These are phyloP conservation scores for Kodamaea lidongshanica DNA, from an alignment of 805 yeast genomes.

Conservation along the genomic window DNA sequence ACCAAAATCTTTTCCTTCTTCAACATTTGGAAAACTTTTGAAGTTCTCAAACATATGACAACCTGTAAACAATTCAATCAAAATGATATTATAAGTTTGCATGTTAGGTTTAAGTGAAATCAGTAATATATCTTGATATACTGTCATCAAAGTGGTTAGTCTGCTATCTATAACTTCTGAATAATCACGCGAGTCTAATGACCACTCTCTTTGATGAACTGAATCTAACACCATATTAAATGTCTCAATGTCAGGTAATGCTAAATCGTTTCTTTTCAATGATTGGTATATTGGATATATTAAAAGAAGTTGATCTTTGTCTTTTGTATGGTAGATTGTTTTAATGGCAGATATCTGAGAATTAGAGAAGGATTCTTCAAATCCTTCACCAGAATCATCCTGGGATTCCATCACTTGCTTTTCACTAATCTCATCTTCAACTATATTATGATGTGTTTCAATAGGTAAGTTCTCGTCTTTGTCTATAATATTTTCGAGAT, in stretches of 20 bases:
- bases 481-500: no score
- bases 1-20: constrained; percentile 40
- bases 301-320: no score
- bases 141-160: constrained; percentile 56
- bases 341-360: no score
- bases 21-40: no score
- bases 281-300: constrained; percentile 38
- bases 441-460: no score
- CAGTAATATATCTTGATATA: constrained; percentile 58
- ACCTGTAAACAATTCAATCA: constrained; percentile 47
- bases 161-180: constrained; percentile 47
- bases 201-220: constrained; percentile 41
- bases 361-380: no score
- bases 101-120: constrained; percentile 47
- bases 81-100: constrained; percentile 45
- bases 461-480: no score
- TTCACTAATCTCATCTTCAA: no score
- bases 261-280: constrained; percentile 29
- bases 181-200: constrained; percentile 28
- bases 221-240: constrained; percentile 54
- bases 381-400: no score
- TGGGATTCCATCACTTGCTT: no score
- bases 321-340: no score
- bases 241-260: constrained; percentile 43
- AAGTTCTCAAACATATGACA: no score